phyloP scores from a whole-genome alignment of 1,284 basidiomycete species.

The Heterobasidion occidentale region DNA sequence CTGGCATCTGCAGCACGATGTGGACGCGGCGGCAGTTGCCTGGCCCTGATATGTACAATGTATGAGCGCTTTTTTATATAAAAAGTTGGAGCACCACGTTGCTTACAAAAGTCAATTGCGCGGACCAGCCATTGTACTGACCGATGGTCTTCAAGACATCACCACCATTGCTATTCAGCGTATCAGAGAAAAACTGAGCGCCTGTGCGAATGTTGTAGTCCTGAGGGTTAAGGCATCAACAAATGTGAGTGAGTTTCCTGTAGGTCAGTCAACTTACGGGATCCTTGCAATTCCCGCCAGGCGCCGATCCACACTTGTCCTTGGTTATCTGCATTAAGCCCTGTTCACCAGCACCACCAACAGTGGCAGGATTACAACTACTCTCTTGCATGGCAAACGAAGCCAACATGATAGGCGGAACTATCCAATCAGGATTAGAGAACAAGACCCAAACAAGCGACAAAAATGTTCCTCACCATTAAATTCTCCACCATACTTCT shows the following conservation, averaged over 20 bases:
- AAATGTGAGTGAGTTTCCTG: conserved; percentile 1
- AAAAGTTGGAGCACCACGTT: background rate
- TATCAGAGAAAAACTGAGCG: conserved; percentile 49
- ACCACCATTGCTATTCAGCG: conserved; percentile 45
- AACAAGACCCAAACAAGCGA: background rate
- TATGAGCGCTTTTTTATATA: background rate
- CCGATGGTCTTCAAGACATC: conserved; percentile 62
- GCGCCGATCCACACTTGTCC: conserved; percentile 70
- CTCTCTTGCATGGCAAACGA: conserved; percentile 82
- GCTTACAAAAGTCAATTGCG: conserved; percentile 54
- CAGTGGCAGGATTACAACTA: conserved; percentile 59
- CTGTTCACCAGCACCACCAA: conserved; percentile 76
- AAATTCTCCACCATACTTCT: conserved; percentile 50
- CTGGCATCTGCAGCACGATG: conserved; percentile 63
- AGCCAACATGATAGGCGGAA: conserved; percentile 71
- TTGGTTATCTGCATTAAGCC: conserved; percentile 81
- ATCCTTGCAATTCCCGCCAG: conserved; percentile 58
- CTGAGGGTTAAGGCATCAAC: conserved; percentile 23
- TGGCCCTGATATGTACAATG: conserved; percentile 25
- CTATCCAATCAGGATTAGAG: conserved; percentile 17
- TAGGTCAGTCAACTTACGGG: conserved; percentile 32
- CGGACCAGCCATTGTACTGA: conserved; percentile 73
- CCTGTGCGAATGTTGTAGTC: conserved; percentile 64
- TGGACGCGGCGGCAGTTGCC: conserved; percentile 51
- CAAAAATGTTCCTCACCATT: conserved; percentile 28